These are phyloP conservation scores for Polychytrium aggregatum DNA, from an alignment of 192 early-diverging fungal species.

Conservation along the genomic window DNA sequence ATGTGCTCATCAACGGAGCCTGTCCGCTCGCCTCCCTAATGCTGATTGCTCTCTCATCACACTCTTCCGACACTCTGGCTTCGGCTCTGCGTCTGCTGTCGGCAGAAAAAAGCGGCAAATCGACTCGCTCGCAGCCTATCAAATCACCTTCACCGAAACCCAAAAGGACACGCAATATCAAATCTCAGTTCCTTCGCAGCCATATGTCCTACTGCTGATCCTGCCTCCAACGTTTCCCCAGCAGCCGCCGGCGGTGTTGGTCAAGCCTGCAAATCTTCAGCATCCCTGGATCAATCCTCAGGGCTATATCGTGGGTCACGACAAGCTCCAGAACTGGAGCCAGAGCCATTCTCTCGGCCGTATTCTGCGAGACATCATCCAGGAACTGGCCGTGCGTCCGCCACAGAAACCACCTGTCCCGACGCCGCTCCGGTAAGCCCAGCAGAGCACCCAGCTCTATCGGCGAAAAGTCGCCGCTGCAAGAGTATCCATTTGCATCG, in stretches of 20 bases:
- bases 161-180: too few species aligned
- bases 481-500: too few species aligned
- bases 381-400: constrained; percentile 21
- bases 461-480: too few species aligned
- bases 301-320: constrained; percentile 33
- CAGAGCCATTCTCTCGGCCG: constrained; percentile 30
- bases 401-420: not conserved
- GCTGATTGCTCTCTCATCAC: too few species aligned
- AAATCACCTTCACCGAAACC: too few species aligned
- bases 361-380: constrained; percentile 40
- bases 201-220: constrained; percentile 12
- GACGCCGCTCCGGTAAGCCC: too few species aligned
- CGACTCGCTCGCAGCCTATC: not conserved
- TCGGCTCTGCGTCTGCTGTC: too few species aligned
- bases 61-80: too few species aligned
- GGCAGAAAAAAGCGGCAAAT: too few species aligned
- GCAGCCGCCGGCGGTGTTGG: constrained; percentile 36
- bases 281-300: constrained; percentile 39
- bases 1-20: too few species aligned
- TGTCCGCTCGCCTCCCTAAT: too few species aligned
- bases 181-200: not conserved
- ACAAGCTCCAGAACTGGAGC: constrained; percentile 22
- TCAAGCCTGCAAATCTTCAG: constrained; percentile 29
- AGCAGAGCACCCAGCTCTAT: too few species aligned
- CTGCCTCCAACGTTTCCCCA: constrained; percentile 41